phyloP scores from a whole-genome alignment of 176 grass and related monocot species.

The Tillandsia fasciculata region DNA sequence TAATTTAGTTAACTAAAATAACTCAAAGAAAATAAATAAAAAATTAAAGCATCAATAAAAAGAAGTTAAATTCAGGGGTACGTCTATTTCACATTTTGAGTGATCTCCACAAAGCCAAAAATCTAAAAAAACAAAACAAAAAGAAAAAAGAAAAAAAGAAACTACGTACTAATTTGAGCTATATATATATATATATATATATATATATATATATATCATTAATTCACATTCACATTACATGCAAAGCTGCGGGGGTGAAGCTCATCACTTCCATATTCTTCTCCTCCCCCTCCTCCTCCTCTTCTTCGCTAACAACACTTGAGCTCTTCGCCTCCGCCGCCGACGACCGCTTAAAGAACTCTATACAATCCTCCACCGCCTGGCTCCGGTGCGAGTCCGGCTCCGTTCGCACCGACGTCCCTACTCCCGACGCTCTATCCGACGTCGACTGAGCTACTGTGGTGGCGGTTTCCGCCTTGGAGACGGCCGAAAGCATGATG shows the following conservation, averaged over 20 bases:
- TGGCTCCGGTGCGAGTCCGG: constrained; percentile 68
- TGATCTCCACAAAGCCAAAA: too few species aligned
- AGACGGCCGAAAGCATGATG: constrained; percentile 39
- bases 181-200: neutral
- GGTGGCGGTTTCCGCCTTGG: neutral
- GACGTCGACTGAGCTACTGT: constrained; percentile 7
- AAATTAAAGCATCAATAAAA: too few species aligned
- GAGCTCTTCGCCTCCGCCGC: constrained; percentile 20
- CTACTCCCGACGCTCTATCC: neutral
- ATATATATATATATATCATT: neutral
- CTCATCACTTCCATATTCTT: neutral
- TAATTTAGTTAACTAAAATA: too few species aligned
- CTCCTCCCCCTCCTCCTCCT: neutral
- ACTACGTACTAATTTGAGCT: neutral
- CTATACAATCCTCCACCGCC: constrained; percentile 81
- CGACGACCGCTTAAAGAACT: constrained; percentile 73
- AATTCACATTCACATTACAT: neutral
- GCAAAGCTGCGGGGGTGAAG: neutral
- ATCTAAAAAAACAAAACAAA: neutral
- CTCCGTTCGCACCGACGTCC: neutral
- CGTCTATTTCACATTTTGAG: too few species aligned
- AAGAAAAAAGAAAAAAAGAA: neutral
- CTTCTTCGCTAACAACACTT: neutral
- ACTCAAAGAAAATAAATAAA: too few species aligned
- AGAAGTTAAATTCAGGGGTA: too few species aligned